phyloP scores from a whole-genome alignment of 208 protist species.

The Crithidia sp. region DNA sequence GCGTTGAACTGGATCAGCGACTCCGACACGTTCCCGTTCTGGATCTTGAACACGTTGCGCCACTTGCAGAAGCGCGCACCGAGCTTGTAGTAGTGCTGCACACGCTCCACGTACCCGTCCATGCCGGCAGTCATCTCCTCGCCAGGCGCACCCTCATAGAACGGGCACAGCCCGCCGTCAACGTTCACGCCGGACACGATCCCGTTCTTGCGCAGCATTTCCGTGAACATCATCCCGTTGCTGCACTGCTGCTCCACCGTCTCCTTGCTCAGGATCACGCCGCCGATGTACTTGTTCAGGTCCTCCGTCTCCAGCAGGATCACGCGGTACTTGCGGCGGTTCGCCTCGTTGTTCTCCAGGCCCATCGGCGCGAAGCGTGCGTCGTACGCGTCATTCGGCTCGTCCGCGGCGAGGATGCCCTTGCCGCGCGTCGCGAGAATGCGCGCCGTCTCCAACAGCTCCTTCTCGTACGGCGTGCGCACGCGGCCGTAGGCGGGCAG shows the following conservation, averaged over 20 bases:
- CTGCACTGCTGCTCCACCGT: constrained; percentile 93
- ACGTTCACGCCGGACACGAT: constrained; percentile 97
- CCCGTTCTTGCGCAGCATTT: constrained; percentile 80
- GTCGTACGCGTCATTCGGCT: constrained; percentile 88
- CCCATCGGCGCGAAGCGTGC: constrained; percentile 90
- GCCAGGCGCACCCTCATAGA: constrained; percentile 84
- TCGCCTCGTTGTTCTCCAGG: constrained; percentile 90
- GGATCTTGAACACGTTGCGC: constrained; percentile 94
- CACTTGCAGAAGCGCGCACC: constrained; percentile 98
- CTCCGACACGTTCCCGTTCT: constrained; percentile 90
- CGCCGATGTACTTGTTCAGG: constrained; percentile 94
- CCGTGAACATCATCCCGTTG: constrained; percentile 87
- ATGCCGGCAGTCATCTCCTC: constrained; percentile 96
- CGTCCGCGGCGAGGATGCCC: constrained; percentile 95
- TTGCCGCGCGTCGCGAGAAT: constrained; percentile 76
- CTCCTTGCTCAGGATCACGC: constrained; percentile 98
- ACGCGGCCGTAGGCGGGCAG: constrained; percentile 42
- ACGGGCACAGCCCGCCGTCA: constrained; percentile 85
- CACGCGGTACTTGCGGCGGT: constrained; percentile 90
- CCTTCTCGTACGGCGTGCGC: constrained; percentile 35
- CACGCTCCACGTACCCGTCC: constrained; percentile 91
- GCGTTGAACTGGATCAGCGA: constrained; percentile 93
- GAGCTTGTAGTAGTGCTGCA: constrained; percentile 92
- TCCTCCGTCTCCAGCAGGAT: constrained; percentile 82
- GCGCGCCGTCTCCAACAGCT: constrained; percentile 39